Conservation (phyloP, 768 basidiomycete species). For the Russula dissimulans region DNA sequence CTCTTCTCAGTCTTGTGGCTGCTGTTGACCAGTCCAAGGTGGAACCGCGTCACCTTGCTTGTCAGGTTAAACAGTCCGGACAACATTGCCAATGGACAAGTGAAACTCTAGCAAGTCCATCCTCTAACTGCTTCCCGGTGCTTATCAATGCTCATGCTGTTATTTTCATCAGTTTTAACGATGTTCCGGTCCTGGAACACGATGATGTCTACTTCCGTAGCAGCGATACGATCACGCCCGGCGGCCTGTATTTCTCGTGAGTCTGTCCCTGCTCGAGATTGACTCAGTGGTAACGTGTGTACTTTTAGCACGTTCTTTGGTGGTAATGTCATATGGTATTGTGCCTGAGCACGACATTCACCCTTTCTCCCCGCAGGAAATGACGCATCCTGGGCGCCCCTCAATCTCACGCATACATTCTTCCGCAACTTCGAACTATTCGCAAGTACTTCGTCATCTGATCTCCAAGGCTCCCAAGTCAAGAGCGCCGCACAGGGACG, state of each 20-base stretch:
- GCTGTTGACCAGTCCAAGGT: slow-evolving; percentile 30
- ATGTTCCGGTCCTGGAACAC: slow-evolving; percentile 51
- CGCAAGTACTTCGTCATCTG: slow-evolving; percentile 14
- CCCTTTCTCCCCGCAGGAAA: slow-evolving; percentile 32
- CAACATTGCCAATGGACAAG: slow-evolving; percentile 62
- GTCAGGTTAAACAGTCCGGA: slow-evolving; percentile 70
- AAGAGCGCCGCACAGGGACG: not conserved
- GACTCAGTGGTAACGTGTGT: not conserved
- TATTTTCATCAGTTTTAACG: slow-evolving; percentile 47
- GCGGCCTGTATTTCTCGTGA: slow-evolving; percentile 70
- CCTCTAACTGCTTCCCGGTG: not conserved
- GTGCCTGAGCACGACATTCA: slow-evolving; percentile 9
- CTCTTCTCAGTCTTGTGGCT: not conserved
- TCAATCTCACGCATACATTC: slow-evolving; percentile 57
- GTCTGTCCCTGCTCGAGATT: not conserved
- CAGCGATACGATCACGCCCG: slow-evolving; percentile 40
- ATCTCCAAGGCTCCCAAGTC: slow-evolving; percentile 9
- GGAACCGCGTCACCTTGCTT: slow-evolving; percentile 64
- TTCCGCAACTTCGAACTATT: slow-evolving; percentile 65
- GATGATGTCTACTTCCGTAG: slow-evolving; percentile 56
- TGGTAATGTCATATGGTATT: slow-evolving; percentile 31
- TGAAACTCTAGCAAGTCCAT: slow-evolving; percentile 53
- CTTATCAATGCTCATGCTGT: not conserved
- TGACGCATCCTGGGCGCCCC: slow-evolving; percentile 65
- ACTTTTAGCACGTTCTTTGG: slow-evolving; percentile 70